Evolutionary conservation across 2,329 filamentous ascomycete genomes (phyloP).

Genomic region (Exophiala lecanii-corni): DNA sequence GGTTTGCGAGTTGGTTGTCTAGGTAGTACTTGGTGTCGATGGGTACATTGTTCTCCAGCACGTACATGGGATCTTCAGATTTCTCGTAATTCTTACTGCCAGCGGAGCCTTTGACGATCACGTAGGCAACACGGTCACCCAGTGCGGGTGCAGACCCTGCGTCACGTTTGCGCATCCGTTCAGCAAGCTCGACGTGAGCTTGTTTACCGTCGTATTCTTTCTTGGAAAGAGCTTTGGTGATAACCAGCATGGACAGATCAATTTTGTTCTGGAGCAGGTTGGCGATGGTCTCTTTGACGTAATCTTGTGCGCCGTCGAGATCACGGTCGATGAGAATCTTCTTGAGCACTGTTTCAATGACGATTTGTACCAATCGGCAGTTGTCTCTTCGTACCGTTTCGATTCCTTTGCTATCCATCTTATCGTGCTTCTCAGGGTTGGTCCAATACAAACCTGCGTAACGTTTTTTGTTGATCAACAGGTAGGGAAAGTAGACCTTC

Average conservation of each 20-base stretch:
- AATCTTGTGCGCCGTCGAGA: conserved; percentile 84
- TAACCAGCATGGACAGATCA: conserved; percentile 98
- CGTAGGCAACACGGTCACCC: conserved; percentile 94
- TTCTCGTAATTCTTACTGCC: conserved; percentile 95
- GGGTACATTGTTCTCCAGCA: conserved; percentile 93
- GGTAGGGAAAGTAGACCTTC: conserved; percentile 96
- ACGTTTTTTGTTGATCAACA: conserved; percentile 99
- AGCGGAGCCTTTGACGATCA: conserved; percentile 87
- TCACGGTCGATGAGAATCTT: conserved; percentile 96
- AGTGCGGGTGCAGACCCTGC: conserved; percentile 87
- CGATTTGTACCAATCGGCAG: conserved; percentile 88
- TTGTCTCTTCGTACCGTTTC: conserved; percentile 97
- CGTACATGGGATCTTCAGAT: conserved; percentile 93
- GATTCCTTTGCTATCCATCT: conserved; percentile 99
- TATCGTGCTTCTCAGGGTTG: conserved; percentile 88
- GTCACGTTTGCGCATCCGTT: conserved; percentile 96
- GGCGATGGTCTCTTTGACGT: conserved; percentile 93
- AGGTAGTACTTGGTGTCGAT: conserved; percentile 99
- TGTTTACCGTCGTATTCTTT: conserved; percentile 86
- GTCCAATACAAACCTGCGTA: conserved; percentile 99
- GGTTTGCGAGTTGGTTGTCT: conserved; percentile 96
- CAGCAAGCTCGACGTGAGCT: conserved; percentile 90
- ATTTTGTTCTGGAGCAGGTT: conserved; percentile 95
- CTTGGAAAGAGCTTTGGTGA: conserved; percentile 94
- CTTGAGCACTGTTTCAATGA: conserved; percentile 91